Evolutionary conservation across 2,329 filamentous ascomycete species (phyloP).

Genomic region (Alternaria sp.): DNA sequence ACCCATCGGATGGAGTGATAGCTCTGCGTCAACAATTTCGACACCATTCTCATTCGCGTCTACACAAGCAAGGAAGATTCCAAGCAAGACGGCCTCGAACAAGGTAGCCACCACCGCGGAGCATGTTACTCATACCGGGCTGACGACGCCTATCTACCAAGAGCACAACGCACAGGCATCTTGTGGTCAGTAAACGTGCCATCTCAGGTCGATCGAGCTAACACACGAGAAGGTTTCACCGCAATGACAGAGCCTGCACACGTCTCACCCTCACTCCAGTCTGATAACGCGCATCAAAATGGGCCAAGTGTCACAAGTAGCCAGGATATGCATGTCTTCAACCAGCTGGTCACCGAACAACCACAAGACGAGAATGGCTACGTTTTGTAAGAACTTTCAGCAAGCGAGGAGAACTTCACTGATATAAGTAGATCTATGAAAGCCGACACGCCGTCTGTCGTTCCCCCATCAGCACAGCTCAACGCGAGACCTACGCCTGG

Average conservation of each 20-base stretch:
- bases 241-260: background rate
- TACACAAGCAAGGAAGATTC: background rate
- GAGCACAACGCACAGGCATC: background rate
- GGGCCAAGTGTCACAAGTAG: background rate
- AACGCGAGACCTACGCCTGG: background rate
- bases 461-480: conserved; percentile 5
- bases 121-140: background rate
- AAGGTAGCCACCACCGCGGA: background rate
- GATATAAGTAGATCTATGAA: conserved; percentile 1
- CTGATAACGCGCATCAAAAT: background rate
- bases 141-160: background rate
- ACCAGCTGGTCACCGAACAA: background rate
- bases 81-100: background rate
- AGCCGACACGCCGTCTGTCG: background rate
- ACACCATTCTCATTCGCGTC: conserved; percentile 11
- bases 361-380: background rate
- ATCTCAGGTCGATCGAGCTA: background rate
- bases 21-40: background rate
- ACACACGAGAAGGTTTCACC: background rate
- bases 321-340: background rate
- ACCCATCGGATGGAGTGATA: background rate
- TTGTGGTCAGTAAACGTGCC: background rate
- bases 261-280: background rate
- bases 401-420: background rate
- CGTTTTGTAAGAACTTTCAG: background rate